Conservation (phyloP, 2,329 filamentous ascomycete genomes). For the Ceratocystis eucalypticola region DNA sequence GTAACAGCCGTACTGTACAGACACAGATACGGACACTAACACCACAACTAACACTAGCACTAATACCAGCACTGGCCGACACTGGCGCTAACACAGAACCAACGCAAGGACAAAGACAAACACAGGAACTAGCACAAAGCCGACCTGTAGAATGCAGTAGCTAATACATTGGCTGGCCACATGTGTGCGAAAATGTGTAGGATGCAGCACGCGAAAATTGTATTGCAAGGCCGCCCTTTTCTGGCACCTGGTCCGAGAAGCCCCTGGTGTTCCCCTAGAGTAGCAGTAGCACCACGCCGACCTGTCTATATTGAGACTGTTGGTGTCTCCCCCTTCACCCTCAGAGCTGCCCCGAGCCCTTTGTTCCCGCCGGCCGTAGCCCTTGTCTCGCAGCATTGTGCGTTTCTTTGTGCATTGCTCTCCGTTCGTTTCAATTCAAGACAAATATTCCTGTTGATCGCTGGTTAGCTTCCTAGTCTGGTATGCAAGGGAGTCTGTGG, state of each 20-base stretch:
- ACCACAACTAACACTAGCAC: too few species aligned
- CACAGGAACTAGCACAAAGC: background rate
- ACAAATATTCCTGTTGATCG: background rate
- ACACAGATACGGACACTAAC: too few species aligned
- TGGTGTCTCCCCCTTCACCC: too few species aligned
- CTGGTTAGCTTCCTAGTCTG: background rate
- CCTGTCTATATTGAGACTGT: background rate
- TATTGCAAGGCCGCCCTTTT: background rate
- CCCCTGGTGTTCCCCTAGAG: background rate
- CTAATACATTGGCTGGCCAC: slow-evolving; percentile 7
- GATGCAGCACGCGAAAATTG: background rate
- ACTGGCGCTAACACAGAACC: too few species aligned
- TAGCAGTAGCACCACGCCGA: background rate
- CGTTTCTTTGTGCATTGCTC: too few species aligned
- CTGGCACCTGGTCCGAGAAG: background rate
- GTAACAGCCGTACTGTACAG: background rate
- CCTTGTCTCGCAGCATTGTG: too few species aligned
- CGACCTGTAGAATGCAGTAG: background rate
- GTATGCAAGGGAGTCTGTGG: background rate
- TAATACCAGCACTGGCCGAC: background rate
- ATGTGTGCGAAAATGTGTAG: background rate
- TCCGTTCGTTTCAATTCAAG: background rate
- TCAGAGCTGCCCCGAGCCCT: too few species aligned
- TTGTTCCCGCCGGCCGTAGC: too few species aligned
- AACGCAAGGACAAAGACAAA: too few species aligned